Conservation (phyloP, 2,329 filamentous ascomycete genomes). For the Mycosphaerella sp. region DNA sequence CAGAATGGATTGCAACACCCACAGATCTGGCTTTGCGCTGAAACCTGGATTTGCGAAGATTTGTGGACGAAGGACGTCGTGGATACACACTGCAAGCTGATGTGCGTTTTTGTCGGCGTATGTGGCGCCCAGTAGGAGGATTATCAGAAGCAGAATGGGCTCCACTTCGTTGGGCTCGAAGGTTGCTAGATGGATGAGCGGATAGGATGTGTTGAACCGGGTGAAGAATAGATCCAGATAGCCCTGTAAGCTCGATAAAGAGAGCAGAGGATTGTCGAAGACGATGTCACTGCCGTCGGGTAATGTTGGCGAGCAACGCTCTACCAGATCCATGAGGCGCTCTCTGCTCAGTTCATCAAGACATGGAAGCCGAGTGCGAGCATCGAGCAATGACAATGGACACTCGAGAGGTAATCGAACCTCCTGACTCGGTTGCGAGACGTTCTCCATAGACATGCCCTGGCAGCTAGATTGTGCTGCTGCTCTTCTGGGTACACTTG, state of each 20-base stretch:
- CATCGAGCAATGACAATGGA: constrained; percentile 8
- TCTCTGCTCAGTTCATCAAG: constrained; percentile 38
- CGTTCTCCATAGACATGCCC: not conserved
- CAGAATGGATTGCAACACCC: constrained; percentile 57
- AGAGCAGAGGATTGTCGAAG: constrained; percentile 49
- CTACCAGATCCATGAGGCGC: constrained; percentile 47
- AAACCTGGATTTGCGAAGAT: constrained; percentile 56
- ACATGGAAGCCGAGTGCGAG: constrained; percentile 5
- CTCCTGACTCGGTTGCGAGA: not conserved
- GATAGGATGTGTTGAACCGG: constrained; percentile 56
- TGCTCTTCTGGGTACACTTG: no score
- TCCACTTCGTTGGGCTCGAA: constrained; percentile 49
- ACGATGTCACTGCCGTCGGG: constrained; percentile 45
- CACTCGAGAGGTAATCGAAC: not conserved
- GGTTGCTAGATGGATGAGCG: constrained; percentile 53
- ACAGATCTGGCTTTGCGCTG: constrained; percentile 53
- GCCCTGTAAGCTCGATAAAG: constrained; percentile 46
- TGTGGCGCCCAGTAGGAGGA: constrained; percentile 56
- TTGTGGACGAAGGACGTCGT: constrained; percentile 53
- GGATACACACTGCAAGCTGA: constrained; percentile 55
- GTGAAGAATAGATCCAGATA: constrained; percentile 57
- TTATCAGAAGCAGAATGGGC: constrained; percentile 49
- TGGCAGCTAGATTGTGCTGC: no score
- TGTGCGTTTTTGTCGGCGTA: constrained; percentile 55
- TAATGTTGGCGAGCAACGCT: constrained; percentile 44